Conservation (phyloP, 2,329 filamentous ascomycete species). For the Hypomyces rosellus region DNA sequence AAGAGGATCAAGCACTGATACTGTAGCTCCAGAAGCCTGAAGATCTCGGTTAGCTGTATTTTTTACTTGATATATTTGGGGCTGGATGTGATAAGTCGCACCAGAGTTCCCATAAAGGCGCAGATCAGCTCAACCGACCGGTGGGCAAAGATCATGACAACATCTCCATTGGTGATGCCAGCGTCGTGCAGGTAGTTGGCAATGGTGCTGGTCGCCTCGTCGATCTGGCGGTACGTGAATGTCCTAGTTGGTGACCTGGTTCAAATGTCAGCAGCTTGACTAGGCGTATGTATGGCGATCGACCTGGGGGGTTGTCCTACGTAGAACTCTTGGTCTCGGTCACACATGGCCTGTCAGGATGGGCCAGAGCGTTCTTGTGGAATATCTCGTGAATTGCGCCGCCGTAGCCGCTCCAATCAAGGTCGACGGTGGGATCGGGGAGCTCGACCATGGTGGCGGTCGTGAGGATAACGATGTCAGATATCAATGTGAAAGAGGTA, state of each 20-base stretch:
- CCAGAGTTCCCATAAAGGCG: conserved; percentile 70
- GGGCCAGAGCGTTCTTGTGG: conserved; percentile 54
- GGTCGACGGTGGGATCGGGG: conserved; percentile 61
- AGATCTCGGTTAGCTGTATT: too few species aligned
- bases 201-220: conserved; percentile 74
- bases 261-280: conserved; percentile 4
- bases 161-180: conserved; percentile 72
- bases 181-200: conserved; percentile 71
- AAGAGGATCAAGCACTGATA: conserved; percentile 65
- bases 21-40: conserved; percentile 51
- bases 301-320: not conserved
- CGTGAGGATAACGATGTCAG: too few species aligned
- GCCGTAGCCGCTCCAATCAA: conserved; percentile 60
- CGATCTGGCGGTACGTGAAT: conserved; percentile 82
- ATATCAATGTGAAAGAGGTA: too few species aligned
- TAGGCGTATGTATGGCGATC: not conserved
- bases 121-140: conserved; percentile 59
- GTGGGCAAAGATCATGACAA: conserved; percentile 89
- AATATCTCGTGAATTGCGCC: conserved; percentile 67
- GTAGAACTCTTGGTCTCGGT: conserved; percentile 39
- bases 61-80: not conserved
- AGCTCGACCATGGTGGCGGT: too few species aligned
- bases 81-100: not conserved
- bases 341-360: conserved; percentile 55
- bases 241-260: conserved; percentile 47